Base-by-base conservation (phyloP, 192 early-diverging fungal species). In the Obelidium mucronatum region DNA sequence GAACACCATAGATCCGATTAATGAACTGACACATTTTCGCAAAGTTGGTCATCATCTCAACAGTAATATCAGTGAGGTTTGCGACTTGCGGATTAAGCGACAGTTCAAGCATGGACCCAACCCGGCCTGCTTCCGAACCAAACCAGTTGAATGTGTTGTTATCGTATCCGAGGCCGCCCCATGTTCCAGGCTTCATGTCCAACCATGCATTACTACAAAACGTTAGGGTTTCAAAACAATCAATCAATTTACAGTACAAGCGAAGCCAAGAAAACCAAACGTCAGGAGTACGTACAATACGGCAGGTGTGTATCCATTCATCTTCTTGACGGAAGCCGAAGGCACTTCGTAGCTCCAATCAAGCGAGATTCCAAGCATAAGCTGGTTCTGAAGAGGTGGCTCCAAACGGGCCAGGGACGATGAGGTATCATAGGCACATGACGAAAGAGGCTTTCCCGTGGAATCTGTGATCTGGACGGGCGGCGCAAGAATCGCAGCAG, bases 61-160 rank as follows among this genome's bases (percentile, higher is more conserved):
- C 73, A 1, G 78, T 66, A 33, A 86, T 59, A 3, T 53, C 40
- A 1, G 15, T 48, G 11, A 83, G 5, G 51, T 76, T 73, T 13
- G 64, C 13, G 26, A 59, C 39, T 1, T 58, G 67, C 35, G 72
- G 72, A 33, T 79, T 75, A 17, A 86, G n/a, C 3, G 84, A 82
- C 4, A 86, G 59, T 35, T 66, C 75, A 3, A 86, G 73, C 15
- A 80, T 84, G 13, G 77, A 82, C 11, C 82, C 78, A 24, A 73
- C 40, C 40, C 60, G 6, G 44, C 66, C 53, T 51, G 73, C 80
- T 40, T 79, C 64, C 37, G 64, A 30, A 2, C 78, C 85, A 65
- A 81, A 79, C 85, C 85, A 86, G 34, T 78, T 62, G 72, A 83
- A 36, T 13, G 65, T 42, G 71, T 67, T 63, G 4, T 34, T 44